These are phyloP conservation scores for Fusarium robinianum DNA, from an alignment of 2,329 filamentous ascomycete species.

Conservation along the genomic window DNA sequence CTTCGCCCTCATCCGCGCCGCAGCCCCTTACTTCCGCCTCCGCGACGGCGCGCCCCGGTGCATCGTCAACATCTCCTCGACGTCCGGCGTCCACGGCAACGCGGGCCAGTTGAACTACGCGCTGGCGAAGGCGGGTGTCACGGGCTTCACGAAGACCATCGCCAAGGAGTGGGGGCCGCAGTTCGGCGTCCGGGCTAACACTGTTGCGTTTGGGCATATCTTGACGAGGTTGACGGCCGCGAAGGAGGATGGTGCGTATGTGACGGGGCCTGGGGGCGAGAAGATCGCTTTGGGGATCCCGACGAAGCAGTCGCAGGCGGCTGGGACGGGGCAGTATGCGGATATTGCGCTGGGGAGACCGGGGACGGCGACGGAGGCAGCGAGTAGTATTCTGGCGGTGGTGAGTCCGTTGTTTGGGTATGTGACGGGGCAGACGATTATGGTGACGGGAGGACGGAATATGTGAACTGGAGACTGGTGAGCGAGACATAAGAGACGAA, in stretches of 20 bases:
- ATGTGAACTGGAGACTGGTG: slow-evolving; percentile 47
- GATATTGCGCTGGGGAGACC: slow-evolving; percentile 81
- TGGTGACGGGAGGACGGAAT: slow-evolving; percentile 77
- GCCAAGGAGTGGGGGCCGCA: slow-evolving; percentile 88
- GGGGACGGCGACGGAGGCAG: slow-evolving; percentile 80
- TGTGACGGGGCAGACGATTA: slow-evolving; percentile 84
- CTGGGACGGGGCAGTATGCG: slow-evolving; percentile 51
- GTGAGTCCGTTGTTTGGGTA: slow-evolving; percentile 83
- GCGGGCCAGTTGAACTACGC: slow-evolving; percentile 91
- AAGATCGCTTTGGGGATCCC: slow-evolving; percentile 78
- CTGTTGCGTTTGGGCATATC: slow-evolving; percentile 83
- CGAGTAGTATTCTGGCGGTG: slow-evolving; percentile 74
- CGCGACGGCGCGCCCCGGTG: slow-evolving; percentile 78
- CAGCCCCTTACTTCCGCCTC: slow-evolving; percentile 85
- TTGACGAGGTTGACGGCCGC: slow-evolving; percentile 78
- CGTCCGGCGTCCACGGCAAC: slow-evolving; percentile 82
- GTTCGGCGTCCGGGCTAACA: slow-evolving; percentile 83
- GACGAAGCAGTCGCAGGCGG: slow-evolving; percentile 55
- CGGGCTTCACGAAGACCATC: slow-evolving; percentile 84
- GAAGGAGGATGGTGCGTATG: slow-evolving; percentile 82
- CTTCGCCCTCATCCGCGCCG: slow-evolving; percentile 79
- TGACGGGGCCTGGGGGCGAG: slow-evolving; percentile 74
- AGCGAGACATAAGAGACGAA: not conserved
- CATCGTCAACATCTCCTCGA: slow-evolving; percentile 84
- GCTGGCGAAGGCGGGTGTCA: slow-evolving; percentile 81